These are phyloP conservation scores for Aspergillus cavernicola DNA, from an alignment of 495 filamentous ascomycete species.

Conservation along the genomic window DNA sequence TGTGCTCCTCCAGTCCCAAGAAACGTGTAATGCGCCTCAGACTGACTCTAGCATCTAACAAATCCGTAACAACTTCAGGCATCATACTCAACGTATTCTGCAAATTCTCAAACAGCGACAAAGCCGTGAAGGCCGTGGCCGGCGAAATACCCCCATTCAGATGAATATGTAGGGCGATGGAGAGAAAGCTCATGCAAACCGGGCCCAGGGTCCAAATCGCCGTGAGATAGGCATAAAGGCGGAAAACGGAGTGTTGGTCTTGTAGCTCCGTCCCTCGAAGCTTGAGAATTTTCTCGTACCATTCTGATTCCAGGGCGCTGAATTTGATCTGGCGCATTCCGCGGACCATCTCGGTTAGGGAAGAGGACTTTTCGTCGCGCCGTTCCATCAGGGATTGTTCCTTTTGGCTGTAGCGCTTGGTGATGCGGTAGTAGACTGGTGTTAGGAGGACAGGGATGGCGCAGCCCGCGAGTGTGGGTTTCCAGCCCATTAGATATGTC, in stretches of 20 bases:
- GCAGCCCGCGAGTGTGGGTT: conserved; percentile 58
- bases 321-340: conserved; percentile 81
- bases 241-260: conserved; percentile 56
- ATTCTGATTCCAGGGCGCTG: conserved; percentile 65
- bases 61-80: conserved; percentile 63
- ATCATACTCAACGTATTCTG: conserved; percentile 58
- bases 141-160: conserved; percentile 54
- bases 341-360: conserved; percentile 67
- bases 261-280: conserved; percentile 58
- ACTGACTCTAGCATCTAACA: conserved; percentile 60
- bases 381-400: conserved; percentile 67
- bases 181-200: conserved; percentile 60
- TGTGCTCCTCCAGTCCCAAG: conserved; percentile 56
- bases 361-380: conserved; percentile 64
- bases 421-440: conserved; percentile 60
- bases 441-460: conserved; percentile 52
- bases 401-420: conserved; percentile 56
- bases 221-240: conserved; percentile 39
- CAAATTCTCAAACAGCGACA: conserved; percentile 62
- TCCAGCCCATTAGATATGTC: conserved; percentile 61
- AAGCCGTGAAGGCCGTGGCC: conserved; percentile 68
- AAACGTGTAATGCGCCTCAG: conserved; percentile 62
- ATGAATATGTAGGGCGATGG: conserved; percentile 57
- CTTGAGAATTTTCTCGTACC: conserved; percentile 61
- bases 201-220: conserved; percentile 63